These are phyloP conservation scores for Globisporangium polare DNA, from an alignment of 352 stramenopile genomes.

Conservation along the genomic window DNA sequence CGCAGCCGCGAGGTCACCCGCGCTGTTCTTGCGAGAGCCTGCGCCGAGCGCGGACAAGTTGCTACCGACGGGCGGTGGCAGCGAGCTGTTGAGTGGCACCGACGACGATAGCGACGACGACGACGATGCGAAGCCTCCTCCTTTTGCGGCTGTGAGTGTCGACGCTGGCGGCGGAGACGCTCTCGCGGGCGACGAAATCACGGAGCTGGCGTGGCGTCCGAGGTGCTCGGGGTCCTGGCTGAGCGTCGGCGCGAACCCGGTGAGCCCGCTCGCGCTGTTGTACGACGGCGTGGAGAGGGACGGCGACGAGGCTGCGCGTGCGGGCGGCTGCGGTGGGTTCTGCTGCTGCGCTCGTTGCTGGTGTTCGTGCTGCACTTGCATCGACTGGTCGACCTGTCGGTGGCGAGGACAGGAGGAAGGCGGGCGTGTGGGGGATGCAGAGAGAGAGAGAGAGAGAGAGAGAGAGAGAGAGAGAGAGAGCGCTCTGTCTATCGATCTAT, in stretches of 20 bases:
- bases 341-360: not conserved
- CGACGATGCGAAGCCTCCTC: not conserved
- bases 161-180: conserved; percentile 1
- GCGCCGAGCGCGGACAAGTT: conserved; percentile 1
- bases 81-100: conserved; percentile 3
- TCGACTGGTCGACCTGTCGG: conserved; percentile 3
- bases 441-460: not conserved
- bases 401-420: not conserved
- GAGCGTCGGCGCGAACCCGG: conserved; percentile 19
- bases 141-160: not conserved
- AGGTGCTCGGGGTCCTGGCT: conserved; percentile 13
- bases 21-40: conserved; percentile 45
- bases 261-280: conserved; percentile 6
- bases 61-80: not conserved
- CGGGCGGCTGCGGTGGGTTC: not conserved
- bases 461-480: not conserved
- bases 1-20: conserved; percentile 51
- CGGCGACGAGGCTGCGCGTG: conserved; percentile 15
- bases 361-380: conserved; percentile 2
- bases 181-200: conserved; percentile 27
- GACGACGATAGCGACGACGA: conserved; percentile 5
- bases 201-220: conserved; percentile 11
- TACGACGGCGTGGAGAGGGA: conserved; percentile 16
- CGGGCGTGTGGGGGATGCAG: not conserved
- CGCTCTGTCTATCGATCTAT: too few species aligned